Conservation (phyloP, 2,329 filamentous ascomycete species). For the Tolypocladium inflatum region DNA sequence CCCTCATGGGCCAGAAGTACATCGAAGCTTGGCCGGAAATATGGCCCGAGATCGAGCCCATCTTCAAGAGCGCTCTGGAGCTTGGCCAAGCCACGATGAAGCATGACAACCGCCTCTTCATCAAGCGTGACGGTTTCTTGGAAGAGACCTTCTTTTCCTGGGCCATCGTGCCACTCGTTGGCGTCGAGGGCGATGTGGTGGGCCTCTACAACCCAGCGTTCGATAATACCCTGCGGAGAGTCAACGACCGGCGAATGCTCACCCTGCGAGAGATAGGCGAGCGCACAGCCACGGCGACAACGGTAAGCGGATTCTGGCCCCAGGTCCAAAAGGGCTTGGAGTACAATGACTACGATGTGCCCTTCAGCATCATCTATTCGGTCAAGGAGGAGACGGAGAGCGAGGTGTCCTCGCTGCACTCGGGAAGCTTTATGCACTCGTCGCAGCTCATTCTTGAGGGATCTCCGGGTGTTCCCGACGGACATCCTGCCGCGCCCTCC, state of each 20-base stretch:
- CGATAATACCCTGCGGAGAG: constrained; percentile 69
- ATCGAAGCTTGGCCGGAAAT: constrained; percentile 63
- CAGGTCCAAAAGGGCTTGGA: constrained; percentile 60
- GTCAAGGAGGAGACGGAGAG: constrained; percentile 62
- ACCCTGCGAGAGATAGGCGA: constrained; percentile 71
- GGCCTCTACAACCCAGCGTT: constrained; percentile 74
- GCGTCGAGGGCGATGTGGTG: constrained; percentile 62
- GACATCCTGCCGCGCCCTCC: constrained; percentile 50
- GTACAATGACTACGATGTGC: constrained; percentile 66
- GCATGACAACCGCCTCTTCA: constrained; percentile 69
- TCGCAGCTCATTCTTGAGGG: constrained; percentile 64
- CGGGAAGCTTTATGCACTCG: constrained; percentile 50
- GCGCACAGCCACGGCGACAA: constrained; percentile 60
- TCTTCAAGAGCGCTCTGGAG: constrained; percentile 56
- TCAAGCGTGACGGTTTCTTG: constrained; percentile 57
- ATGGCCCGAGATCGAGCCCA: constrained; percentile 59
- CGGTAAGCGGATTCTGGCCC: constrained; percentile 65
- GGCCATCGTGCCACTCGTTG: constrained; percentile 71
- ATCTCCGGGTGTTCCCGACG: constrained; percentile 55
- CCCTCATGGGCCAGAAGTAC: constrained; percentile 65
- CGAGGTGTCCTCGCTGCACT: constrained; percentile 63
- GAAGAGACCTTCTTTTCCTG: constrained; percentile 80
- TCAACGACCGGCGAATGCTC: constrained; percentile 72
- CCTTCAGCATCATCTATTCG: constrained; percentile 70
- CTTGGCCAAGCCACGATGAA: constrained; percentile 77